Percentiles rank a stretch among this genome's conserved stretches.
Evolutionary conservation across 805 yeast genomes (phyloP).

Genomic region (Zygosaccharomyces bailii): DNA sequence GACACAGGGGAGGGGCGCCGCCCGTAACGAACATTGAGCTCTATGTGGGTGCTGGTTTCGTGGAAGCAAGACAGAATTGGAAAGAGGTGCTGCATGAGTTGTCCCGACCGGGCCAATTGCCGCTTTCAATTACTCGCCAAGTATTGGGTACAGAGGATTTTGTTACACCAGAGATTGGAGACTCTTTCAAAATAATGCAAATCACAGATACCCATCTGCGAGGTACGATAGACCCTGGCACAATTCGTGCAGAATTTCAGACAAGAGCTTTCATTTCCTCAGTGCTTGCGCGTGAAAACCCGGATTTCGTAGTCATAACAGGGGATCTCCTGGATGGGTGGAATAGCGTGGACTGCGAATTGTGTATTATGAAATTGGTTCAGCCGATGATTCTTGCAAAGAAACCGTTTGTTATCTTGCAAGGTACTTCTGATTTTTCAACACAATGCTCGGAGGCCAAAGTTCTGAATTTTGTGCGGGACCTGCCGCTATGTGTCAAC

Average conservation of each 20-base stretch:
- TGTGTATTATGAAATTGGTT: constrained; percentile 57
- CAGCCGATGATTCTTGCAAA: constrained; percentile 49
- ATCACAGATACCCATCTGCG: constrained; percentile 62
- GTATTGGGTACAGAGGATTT: neutral
- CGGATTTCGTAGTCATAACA: constrained; percentile 60
- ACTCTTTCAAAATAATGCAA: constrained; percentile 54
- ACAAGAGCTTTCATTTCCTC: constrained; percentile 49
- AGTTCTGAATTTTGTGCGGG: constrained; percentile 42
- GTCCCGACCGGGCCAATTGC: constrained; percentile 4
- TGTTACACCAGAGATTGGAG: neutral
- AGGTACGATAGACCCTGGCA: constrained; percentile 54
- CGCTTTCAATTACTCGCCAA: constrained; percentile 18
- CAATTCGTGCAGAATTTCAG: constrained; percentile 36
- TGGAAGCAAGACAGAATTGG: constrained; percentile 63
- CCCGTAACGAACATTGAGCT: constrained; percentile 47
- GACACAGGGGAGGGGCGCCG: constrained; percentile 39
- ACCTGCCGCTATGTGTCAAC: constrained; percentile 50
- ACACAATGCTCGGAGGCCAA: constrained; percentile 44
- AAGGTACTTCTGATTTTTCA: constrained; percentile 63
- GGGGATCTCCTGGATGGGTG: constrained; percentile 65
- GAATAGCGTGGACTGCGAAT: constrained; percentile 55
- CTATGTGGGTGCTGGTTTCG: constrained; percentile 52
- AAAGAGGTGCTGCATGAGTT: constrained; percentile 28
- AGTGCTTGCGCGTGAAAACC: constrained; percentile 53
- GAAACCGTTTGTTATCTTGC: constrained; percentile 57